These are phyloP conservation scores for Alternaria longipes DNA, from an alignment of 2,329 filamentous ascomycete species.

Conservation along the genomic window DNA sequence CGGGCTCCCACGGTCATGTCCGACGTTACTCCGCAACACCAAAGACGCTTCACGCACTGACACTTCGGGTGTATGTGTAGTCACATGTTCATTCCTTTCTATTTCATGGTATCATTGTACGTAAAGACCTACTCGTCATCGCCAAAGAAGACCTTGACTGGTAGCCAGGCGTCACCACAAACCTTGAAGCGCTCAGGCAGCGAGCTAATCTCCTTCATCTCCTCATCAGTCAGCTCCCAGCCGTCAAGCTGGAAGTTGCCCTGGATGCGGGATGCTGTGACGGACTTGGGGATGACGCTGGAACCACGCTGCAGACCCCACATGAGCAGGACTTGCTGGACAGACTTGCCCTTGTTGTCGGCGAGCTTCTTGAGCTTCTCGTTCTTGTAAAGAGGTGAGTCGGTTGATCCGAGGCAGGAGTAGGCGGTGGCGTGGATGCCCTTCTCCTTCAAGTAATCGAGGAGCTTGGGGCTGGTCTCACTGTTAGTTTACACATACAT, in stretches of 20 bases:
- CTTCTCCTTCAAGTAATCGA: constrained; percentile 76
- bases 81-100: constrained; percentile 7
- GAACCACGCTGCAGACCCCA: constrained; percentile 85
- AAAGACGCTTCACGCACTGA: background rate
- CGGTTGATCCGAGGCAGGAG: constrained; percentile 75
- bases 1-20: constrained; percentile 1
- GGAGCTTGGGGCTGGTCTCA: constrained; percentile 68
- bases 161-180: constrained; percentile 77
- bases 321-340: constrained; percentile 78
- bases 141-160: constrained; percentile 82
- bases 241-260: constrained; percentile 78
- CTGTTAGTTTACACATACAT: constrained; percentile 17
- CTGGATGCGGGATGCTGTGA: constrained; percentile 76
- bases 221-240: constrained; percentile 76
- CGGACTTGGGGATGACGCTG: constrained; percentile 86
- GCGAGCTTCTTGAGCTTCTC: constrained; percentile 69
- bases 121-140: constrained; percentile 72
- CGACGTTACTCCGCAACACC: background rate
- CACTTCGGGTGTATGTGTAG: no score
- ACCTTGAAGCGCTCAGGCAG: constrained; percentile 77
- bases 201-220: constrained; percentile 72
- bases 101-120: constrained; percentile 24
- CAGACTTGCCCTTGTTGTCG: constrained; percentile 70
- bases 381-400: constrained; percentile 76
- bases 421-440: constrained; percentile 79